phyloP scores from a whole-genome alignment of 2,329 filamentous ascomycete genomes.

The Ophiostoma perfectum region DNA sequence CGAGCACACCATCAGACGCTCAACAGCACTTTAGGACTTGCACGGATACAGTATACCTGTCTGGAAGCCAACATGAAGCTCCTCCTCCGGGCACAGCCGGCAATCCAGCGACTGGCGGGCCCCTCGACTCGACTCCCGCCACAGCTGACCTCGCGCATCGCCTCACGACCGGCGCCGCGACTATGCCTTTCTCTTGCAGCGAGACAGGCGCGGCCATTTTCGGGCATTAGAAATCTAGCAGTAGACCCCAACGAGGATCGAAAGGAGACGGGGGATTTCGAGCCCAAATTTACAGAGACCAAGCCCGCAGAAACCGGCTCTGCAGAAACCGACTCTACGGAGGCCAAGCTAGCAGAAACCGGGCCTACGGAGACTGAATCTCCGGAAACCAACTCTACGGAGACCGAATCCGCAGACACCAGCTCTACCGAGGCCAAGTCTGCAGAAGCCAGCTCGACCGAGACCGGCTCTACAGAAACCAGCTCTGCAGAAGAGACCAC shows the following conservation, averaged over 20 bases:
- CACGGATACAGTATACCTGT: not conserved
- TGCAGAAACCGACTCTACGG: not conserved
- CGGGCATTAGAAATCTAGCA: not conserved
- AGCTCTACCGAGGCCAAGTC: not conserved
- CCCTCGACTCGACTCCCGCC: not conserved
- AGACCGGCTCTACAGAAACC: not conserved
- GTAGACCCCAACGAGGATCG: not conserved
- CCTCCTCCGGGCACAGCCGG: not conserved
- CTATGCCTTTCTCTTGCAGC: not conserved
- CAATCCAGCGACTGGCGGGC: not conserved
- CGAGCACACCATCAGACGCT: not conserved
- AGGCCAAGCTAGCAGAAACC: not conserved
- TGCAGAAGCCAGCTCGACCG: not conserved
- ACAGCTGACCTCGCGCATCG: not conserved
- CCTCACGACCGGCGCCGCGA: not conserved
- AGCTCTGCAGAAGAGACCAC: not conserved
- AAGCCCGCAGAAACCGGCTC: not conserved
- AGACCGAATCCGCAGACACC: conserved; percentile 2
- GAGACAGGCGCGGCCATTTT: not conserved
- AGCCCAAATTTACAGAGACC: not conserved
- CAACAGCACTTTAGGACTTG: not conserved
- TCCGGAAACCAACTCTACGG: not conserved
- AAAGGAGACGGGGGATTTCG: not conserved
- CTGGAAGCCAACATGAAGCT: not conserved
- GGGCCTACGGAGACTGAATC: not conserved